Evolutionary conservation across 2,329 filamentous ascomycete genomes (phyloP).

Genomic region (Venturia asperata): DNA sequence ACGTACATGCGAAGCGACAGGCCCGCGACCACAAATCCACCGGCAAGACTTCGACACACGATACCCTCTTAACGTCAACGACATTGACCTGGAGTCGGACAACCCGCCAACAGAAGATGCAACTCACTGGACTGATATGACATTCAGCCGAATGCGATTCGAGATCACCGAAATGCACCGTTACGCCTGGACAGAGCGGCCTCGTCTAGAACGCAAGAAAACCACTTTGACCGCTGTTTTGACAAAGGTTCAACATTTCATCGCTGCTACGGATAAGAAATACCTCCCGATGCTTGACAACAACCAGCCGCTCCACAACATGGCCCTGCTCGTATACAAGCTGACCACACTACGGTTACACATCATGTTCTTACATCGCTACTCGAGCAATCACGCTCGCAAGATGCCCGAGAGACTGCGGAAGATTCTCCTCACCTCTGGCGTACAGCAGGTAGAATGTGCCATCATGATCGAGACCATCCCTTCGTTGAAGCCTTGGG

Average conservation of each 20-base stretch:
- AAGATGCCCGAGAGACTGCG: slow-evolving; percentile 56
- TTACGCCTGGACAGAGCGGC: slow-evolving; percentile 61
- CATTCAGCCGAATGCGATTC: slow-evolving; percentile 61
- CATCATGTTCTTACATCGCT: slow-evolving; percentile 62
- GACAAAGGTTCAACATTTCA: slow-evolving; percentile 62
- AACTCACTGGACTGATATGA: slow-evolving; percentile 59
- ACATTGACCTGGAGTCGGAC: slow-evolving; percentile 49
- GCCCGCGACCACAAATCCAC: slow-evolving; percentile 63
- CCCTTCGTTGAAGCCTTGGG: slow-evolving; percentile 51
- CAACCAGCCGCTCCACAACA: slow-evolving; percentile 53
- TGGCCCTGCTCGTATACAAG: slow-evolving; percentile 57
- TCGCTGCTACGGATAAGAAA: slow-evolving; percentile 55
- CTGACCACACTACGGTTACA: slow-evolving; percentile 57
- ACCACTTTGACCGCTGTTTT: slow-evolving; percentile 58
- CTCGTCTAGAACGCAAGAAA: slow-evolving; percentile 55
- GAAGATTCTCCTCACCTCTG: slow-evolving; percentile 57
- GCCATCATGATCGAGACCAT: slow-evolving; percentile 49
- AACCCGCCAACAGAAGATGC: slow-evolving; percentile 40
- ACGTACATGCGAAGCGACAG: slow-evolving; percentile 66
- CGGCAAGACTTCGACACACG: slow-evolving; percentile 68
- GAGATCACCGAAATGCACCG: slow-evolving; percentile 69
- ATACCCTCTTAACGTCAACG: slow-evolving; percentile 64
- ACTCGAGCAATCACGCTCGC: slow-evolving; percentile 44
- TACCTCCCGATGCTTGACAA: slow-evolving; percentile 59
- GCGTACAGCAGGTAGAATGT: slow-evolving; percentile 48